Conservation (phyloP, 1,139 yeast species). For the Suhomyces panamericanus region DNA sequence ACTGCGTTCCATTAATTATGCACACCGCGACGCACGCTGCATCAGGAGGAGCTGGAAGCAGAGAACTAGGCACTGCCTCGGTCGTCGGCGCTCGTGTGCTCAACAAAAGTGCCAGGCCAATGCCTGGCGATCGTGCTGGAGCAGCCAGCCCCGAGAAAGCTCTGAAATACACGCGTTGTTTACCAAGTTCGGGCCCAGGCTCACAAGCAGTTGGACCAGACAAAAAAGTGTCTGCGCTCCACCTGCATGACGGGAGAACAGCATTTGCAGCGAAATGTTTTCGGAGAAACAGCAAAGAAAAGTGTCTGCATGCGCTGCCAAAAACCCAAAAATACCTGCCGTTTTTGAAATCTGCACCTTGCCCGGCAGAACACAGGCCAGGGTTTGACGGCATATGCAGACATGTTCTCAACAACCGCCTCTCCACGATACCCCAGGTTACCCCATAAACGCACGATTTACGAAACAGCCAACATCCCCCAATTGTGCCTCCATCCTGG, state of each 20-base stretch:
- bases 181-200: too few relatives aligned
- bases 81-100: too few relatives aligned
- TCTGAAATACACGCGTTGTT: too few relatives aligned
- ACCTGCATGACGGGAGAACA: conserved; percentile 6
- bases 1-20: background rate
- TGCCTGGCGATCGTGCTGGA: too few relatives aligned
- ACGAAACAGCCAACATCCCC: too few relatives aligned
- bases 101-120: too few relatives aligned
- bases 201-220: background rate
- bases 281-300: conserved; percentile 7
- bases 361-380: conserved; percentile 2
- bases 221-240: background rate
- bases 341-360: background rate
- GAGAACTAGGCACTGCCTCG: too few relatives aligned
- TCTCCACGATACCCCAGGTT: background rate
- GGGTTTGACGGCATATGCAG: background rate
- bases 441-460: background rate
- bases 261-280: background rate
- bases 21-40: too few relatives aligned
- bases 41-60: too few relatives aligned
- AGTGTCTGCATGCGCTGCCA: conserved; percentile 1
- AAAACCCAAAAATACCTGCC: background rate
- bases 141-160: too few relatives aligned
- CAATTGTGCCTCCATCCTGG: too few relatives aligned
- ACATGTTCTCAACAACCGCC: background rate